Conservation (phyloP, 352 stramenopile genomes). For the Pythium volutum region DNA sequence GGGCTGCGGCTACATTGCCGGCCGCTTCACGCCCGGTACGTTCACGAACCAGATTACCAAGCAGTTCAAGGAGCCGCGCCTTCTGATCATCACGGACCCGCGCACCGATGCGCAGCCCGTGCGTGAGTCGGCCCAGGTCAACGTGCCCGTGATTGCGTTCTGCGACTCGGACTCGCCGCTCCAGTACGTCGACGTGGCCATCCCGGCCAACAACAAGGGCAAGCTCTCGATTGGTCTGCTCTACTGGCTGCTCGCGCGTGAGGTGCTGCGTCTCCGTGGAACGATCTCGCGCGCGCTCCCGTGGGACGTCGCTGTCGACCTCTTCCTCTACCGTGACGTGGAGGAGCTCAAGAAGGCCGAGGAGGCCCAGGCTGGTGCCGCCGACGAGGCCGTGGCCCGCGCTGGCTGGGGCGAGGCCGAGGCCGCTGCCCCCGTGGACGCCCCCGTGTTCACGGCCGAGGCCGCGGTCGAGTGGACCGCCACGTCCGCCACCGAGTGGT, state of each 20-base stretch:
- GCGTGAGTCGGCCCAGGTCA: constrained; percentile 98
- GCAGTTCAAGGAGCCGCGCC: constrained; percentile 99
- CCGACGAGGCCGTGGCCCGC: constrained; percentile 61
- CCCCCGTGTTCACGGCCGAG: constrained; percentile 56
- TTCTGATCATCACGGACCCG: constrained; percentile 99
- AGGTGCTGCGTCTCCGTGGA: constrained; percentile 97
- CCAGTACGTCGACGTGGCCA: constrained; percentile 99
- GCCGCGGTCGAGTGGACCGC: constrained; percentile 64
- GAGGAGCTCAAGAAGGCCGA: constrained; percentile 99
- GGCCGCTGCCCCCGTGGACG: constrained; percentile 39
- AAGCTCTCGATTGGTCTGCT: constrained; percentile 99
- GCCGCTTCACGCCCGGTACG: constrained; percentile 99
- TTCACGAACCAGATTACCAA: constrained; percentile 99
- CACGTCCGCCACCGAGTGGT: constrained; percentile 64
- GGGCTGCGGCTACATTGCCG: constrained; percentile 95
- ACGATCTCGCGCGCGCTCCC: constrained; percentile 92
- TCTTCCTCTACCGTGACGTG: constrained; percentile 99
- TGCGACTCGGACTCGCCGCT: constrained; percentile 99
- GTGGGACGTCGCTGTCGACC: constrained; percentile 99
- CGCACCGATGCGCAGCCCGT: constrained; percentile 97
- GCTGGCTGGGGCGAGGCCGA: constrained; percentile 70
- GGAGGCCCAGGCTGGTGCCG: constrained; percentile 91
- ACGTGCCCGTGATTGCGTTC: constrained; percentile 99
- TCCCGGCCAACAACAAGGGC: constrained; percentile 99
- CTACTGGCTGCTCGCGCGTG: constrained; percentile 99